A percentile compares a stretch with the other conserved stretches of the same genome.
Evolutionary conservation across 2,329 filamentous ascomycete genomes (phyloP).

Genomic region (Dothistroma septosporum): DNA sequence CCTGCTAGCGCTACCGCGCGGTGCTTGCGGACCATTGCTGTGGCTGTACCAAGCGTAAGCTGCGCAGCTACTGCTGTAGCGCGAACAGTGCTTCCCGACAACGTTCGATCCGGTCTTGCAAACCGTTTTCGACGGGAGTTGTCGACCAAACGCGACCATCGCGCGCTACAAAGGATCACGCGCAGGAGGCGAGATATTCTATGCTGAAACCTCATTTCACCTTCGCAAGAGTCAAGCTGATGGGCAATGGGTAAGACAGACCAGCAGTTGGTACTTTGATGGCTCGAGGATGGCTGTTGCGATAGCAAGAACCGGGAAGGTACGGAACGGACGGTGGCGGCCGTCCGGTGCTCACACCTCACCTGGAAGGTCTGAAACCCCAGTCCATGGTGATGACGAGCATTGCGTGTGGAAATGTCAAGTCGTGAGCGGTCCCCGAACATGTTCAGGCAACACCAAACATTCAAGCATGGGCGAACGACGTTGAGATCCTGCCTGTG

Average conservation of each 20-base stretch:
- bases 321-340: no score
- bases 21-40: not conserved
- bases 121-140: conserved; percentile 3
- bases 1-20: not conserved
- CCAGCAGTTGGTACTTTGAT: not conserved
- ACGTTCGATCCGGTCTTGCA: not conserved
- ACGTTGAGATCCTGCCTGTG: not conserved
- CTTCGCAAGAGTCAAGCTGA: no score
- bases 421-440: not conserved
- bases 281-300: not conserved
- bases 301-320: not conserved
- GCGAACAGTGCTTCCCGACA: conserved; percentile 4
- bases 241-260: not conserved
- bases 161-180: not conserved
- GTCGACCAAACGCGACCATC: conserved; percentile 3
- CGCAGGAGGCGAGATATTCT: not conserved
- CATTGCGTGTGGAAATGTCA: not conserved
- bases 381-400: not conserved
- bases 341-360: not conserved
- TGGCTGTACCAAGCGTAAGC: not conserved
- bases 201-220: not conserved
- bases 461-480: not conserved
- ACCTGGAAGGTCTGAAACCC: not conserved
- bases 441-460: conserved; percentile 3
- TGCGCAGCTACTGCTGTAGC: conserved; percentile 7